phyloP scores from a whole-genome alignment of 371 early-diverging fungal species.

The Rhizopus sp. region DNA sequence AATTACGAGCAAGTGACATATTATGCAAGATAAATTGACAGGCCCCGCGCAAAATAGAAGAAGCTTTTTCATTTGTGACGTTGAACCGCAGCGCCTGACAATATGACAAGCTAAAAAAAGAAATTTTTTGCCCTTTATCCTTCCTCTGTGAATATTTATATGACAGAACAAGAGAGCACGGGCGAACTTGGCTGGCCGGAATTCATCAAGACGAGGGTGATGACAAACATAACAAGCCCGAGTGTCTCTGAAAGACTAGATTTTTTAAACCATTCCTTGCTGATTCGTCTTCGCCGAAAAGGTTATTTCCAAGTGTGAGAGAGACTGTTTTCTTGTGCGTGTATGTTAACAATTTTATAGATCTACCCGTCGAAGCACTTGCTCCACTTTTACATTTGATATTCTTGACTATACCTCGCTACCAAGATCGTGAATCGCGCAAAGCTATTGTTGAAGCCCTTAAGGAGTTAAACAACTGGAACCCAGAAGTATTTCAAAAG shows the following conservation, averaged over 20 bases:
- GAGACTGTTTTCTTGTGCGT: not conserved
- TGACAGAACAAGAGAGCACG: slow-evolving; percentile 43
- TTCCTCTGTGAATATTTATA: slow-evolving; percentile 5
- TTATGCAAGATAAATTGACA: slow-evolving; percentile 7
- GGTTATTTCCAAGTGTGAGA: slow-evolving; percentile 31
- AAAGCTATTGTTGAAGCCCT: slow-evolving; percentile 58
- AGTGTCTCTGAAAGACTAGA: slow-evolving; percentile 56
- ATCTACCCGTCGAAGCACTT: slow-evolving; percentile 58
- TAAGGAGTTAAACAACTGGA: slow-evolving; percentile 64
- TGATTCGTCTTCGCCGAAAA: slow-evolving; percentile 62
- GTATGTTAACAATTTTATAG: slow-evolving; percentile 24
- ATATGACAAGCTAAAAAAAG: slow-evolving; percentile 2
- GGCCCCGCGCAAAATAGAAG: not conserved
- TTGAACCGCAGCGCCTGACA: slow-evolving; percentile 8
- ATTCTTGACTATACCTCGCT: slow-evolving; percentile 63
- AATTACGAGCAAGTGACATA: slow-evolving; percentile 39
- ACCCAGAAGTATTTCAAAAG: slow-evolving; percentile 57
- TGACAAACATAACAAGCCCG: slow-evolving; percentile 52
- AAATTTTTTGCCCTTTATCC: slow-evolving; percentile 7
- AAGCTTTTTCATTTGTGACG: slow-evolving; percentile 11
- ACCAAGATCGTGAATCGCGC: slow-evolving; percentile 65
- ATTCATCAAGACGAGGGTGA: slow-evolving; percentile 55
- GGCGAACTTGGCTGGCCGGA: slow-evolving; percentile 61
- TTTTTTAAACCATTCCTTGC: slow-evolving; percentile 55
- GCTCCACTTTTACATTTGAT: slow-evolving; percentile 56